A percentile compares a stretch with the other conserved stretches of the same genome.
phyloP scores from a whole-genome alignment of 345 rosid species.

The Ailanthus altissimus region DNA sequence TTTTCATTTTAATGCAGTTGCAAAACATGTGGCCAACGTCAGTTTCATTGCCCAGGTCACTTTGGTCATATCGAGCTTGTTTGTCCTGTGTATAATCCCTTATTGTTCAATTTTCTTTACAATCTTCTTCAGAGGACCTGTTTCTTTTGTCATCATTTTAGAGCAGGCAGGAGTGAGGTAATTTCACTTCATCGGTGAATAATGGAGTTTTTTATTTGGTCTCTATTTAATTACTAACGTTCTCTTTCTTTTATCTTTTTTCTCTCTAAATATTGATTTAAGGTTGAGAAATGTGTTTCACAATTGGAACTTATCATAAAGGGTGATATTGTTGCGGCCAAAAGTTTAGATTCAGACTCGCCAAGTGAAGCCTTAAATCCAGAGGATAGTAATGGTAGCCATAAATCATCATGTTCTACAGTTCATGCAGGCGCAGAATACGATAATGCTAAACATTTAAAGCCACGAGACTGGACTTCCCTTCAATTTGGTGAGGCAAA shows the following conservation, averaged over 20 bases:
- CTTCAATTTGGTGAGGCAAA: slow-evolving; percentile 74
- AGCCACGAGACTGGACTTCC: slow-evolving; percentile 67
- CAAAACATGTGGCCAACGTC: slow-evolving; percentile 63
- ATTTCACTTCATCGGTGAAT: slow-evolving; percentile 10
- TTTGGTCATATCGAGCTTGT: slow-evolving; percentile 88
- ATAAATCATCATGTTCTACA: slow-evolving; percentile 38
- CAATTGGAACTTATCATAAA: slow-evolving; percentile 71
- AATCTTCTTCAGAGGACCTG: slow-evolving; percentile 65
- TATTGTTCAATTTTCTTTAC: slow-evolving; percentile 64
- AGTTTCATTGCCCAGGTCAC: slow-evolving; percentile 77
- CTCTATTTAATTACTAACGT: slow-evolving; percentile 8
- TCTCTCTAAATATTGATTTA: slow-evolving; percentile 19
- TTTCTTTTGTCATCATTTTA: slow-evolving; percentile 66
- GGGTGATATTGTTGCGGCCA: slow-evolving; percentile 78
- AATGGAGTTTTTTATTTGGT: background rate
- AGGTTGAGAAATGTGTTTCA: slow-evolving; percentile 62
- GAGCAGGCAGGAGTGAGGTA: slow-evolving; percentile 44
- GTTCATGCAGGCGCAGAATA: slow-evolving; percentile 29
- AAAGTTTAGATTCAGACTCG: slow-evolving; percentile 44
- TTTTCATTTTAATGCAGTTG: slow-evolving; percentile 61
- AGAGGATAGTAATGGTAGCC: slow-evolving; percentile 46
- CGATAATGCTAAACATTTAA: slow-evolving; percentile 29
- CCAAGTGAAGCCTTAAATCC: slow-evolving; percentile 28
- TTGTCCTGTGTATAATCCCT: slow-evolving; percentile 69
- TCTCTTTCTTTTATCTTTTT: slow-evolving; percentile 15